These are phyloP conservation scores for Yamadazyma kanchanaburiensis DNA, from an alignment of 1,139 yeast genomes.

Conservation along the genomic window DNA sequence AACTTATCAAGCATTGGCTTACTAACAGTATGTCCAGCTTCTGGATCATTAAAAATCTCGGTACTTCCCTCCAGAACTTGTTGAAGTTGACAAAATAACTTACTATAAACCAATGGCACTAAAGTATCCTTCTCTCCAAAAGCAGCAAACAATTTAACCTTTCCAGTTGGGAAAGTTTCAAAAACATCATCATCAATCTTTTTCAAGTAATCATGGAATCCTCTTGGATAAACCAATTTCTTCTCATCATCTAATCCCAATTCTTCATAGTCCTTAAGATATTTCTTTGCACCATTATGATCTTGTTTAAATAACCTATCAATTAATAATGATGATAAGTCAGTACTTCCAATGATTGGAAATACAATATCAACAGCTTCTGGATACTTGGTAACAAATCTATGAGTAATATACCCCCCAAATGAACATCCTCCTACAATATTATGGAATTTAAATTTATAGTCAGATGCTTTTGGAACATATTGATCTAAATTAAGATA, in stretches of 20 bases:
- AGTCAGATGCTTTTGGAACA: slow-evolving; percentile 16
- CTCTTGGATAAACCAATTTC: slow-evolving; percentile 29
- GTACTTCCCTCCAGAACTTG: slow-evolving; percentile 23
- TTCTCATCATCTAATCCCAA: slow-evolving; percentile 27
- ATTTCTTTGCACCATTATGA: slow-evolving; percentile 12
- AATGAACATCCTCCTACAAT: slow-evolving; percentile 54
- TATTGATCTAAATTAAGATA: slow-evolving; percentile 34
- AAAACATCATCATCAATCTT: slow-evolving; percentile 29
- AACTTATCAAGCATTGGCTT: slow-evolving; percentile 34
- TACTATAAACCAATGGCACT: slow-evolving; percentile 35
- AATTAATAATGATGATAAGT: slow-evolving; percentile 40
- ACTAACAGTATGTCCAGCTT: slow-evolving; percentile 34
- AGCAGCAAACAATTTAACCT: slow-evolving; percentile 34
- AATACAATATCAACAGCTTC: slow-evolving; percentile 34
- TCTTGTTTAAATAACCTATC: slow-evolving; percentile 30
- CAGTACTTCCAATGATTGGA: slow-evolving; percentile 49
- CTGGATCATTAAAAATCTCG: slow-evolving; percentile 26
- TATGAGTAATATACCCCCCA: slow-evolving; percentile 58
- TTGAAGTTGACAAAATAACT: slow-evolving; percentile 33
- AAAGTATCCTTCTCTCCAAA: slow-evolving; percentile 35
- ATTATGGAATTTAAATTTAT: slow-evolving; percentile 24
- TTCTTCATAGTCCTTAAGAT: slow-evolving; percentile 26
- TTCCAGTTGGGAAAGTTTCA: slow-evolving; percentile 32
- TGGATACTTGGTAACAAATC: slow-evolving; percentile 42
- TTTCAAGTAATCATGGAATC: slow-evolving; percentile 31